These are phyloP conservation scores for Boletales sp. DNA, from an alignment of 768 basidiomycete genomes.

Conservation along the genomic window DNA sequence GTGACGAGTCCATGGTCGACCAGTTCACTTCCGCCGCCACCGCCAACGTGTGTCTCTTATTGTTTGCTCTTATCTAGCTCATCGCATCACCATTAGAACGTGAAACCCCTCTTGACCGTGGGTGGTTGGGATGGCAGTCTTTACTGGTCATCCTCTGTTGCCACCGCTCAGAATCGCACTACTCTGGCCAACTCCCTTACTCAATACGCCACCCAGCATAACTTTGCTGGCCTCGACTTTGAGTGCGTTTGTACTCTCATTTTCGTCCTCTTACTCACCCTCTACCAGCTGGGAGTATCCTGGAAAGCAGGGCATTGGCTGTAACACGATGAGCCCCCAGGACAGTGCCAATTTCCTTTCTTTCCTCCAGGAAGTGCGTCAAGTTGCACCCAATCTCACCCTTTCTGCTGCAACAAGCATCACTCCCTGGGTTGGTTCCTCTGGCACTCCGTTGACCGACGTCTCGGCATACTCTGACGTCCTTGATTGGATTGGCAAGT, in stretches of 20 bases:
- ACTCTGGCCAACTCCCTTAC: slow-evolving; percentile 54
- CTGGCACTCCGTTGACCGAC: slow-evolving; percentile 54
- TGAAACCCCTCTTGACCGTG: slow-evolving; percentile 55
- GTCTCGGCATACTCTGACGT: slow-evolving; percentile 63
- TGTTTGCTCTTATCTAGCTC: background rate
- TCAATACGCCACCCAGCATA: slow-evolving; percentile 44
- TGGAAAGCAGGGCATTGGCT: slow-evolving; percentile 57
- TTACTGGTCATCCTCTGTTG: slow-evolving; percentile 60
- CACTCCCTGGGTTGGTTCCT: slow-evolving; percentile 58
- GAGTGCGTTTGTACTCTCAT: slow-evolving; percentile 42
- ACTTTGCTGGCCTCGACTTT: slow-evolving; percentile 64
- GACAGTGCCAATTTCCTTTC: slow-evolving; percentile 79
- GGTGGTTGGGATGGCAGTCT: slow-evolving; percentile 68
- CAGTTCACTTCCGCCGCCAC: slow-evolving; percentile 24
- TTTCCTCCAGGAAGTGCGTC: slow-evolving; percentile 71
- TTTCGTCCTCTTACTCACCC: background rate
- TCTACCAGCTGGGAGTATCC: slow-evolving; percentile 84
- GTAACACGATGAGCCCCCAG: slow-evolving; percentile 57
- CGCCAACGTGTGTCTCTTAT: slow-evolving; percentile 15
- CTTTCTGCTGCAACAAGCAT: slow-evolving; percentile 72
- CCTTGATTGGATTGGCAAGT: slow-evolving; percentile 67
- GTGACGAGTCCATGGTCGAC: slow-evolving; percentile 3
- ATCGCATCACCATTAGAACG: slow-evolving; percentile 35
- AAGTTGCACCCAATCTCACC: slow-evolving; percentile 51
- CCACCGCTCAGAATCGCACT: slow-evolving; percentile 50